phyloP scores from a whole-genome alignment of 192 early-diverging fungal species.

The Geosiphon pyriformis region DNA sequence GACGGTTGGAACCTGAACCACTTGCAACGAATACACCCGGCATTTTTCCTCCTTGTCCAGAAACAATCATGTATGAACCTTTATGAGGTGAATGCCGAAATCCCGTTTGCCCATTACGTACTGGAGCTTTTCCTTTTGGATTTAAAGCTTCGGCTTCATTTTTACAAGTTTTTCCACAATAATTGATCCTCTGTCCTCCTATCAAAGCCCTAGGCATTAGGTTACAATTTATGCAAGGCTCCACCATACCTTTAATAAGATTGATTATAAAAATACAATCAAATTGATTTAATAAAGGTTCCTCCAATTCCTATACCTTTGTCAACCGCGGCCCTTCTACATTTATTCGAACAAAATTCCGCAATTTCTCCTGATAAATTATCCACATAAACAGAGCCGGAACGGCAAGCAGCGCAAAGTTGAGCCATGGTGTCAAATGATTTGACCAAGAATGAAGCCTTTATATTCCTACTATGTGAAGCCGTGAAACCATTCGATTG shows the following conservation, averaged over 20 bases:
- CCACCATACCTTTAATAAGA: background rate
- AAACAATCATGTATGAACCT: no score
- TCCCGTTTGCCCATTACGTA: background rate
- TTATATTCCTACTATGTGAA: no score
- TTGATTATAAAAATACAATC: background rate
- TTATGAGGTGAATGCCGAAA: no score
- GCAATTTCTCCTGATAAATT: background rate
- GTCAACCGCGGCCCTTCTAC: constrained; percentile 1
- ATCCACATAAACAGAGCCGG: background rate
- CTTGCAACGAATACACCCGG: no score
- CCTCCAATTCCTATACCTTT: no score
- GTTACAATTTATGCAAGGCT: background rate
- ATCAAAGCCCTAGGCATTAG: background rate
- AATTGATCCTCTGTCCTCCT: background rate
- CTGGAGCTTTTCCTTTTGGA: background rate
- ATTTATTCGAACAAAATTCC: constrained; percentile 8
- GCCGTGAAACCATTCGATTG: no score
- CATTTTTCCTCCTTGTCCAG: no score
- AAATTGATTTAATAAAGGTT: no score
- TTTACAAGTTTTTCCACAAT: constrained; percentile 6
- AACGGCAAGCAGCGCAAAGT: background rate
- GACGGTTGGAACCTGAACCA: no score
- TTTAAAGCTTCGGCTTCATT: background rate
- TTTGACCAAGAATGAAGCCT: no score
- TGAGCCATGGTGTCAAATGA: no score